Evolutionary conservation across 306 rosid genomes (phyloP).

Genomic region (Vigna hirtella): DNA sequence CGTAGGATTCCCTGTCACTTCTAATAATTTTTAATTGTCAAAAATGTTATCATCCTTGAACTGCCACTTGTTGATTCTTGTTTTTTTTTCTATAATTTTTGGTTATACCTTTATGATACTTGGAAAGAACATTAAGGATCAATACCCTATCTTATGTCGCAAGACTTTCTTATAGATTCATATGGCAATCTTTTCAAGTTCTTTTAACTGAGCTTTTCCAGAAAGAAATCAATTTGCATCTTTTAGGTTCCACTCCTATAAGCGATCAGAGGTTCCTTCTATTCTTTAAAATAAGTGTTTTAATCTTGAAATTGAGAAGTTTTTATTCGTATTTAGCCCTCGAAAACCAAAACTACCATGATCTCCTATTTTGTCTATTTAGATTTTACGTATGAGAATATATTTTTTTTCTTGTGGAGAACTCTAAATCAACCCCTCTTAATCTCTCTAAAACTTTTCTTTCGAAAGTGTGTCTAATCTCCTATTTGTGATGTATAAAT

Average conservation of each 20-base stretch:
- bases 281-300: neutral
- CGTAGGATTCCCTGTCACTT: neutral
- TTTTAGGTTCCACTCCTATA: neutral
- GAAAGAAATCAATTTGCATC: neutral
- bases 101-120: neutral
- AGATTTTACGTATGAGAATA: neutral
- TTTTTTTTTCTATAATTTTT: neutral
- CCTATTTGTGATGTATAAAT: neutral
- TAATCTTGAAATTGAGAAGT: neutral
- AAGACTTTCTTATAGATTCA: neutral
- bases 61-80: neutral
- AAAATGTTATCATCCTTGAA: neutral
- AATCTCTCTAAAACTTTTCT: neutral
- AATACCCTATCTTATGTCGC: neutral
- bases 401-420: neutral
- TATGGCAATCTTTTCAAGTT: neutral
- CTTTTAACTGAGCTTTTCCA: neutral
- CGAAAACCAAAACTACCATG: neutral
- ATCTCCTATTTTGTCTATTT: neutral
- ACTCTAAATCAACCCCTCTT: neutral
- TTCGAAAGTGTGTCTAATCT: neutral
- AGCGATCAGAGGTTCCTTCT: neutral
- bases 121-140: neutral
- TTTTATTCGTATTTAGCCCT: neutral
- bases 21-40: neutral